These are phyloP conservation scores for Aspergillus sp. DNA, from an alignment of 2,329 filamentous ascomycete species.

Conservation along the genomic window DNA sequence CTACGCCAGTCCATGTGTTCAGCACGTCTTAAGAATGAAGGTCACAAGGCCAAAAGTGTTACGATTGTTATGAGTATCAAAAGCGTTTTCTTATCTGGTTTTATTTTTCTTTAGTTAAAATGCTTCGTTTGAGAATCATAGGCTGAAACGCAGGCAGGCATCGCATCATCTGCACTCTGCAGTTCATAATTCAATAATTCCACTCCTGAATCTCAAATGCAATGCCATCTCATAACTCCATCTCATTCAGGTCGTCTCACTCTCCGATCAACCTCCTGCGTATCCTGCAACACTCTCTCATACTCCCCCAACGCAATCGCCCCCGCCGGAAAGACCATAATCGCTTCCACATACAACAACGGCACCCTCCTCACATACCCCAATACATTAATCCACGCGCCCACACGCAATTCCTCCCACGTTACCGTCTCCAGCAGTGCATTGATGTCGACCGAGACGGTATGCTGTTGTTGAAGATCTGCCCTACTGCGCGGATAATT, in stretches of 20 bases:
- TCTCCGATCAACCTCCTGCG: conserved; percentile 28
- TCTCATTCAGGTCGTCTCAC: conserved; percentile 9
- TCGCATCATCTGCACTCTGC: too few species aligned
- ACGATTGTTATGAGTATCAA: too few species aligned
- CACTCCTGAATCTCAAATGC: background rate
- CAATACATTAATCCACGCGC: conserved; percentile 86
- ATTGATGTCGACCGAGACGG: conserved; percentile 64
- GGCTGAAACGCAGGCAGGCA: too few species aligned
- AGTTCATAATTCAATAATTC: too few species aligned
- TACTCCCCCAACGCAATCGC: conserved; percentile 68
- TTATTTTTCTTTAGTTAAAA: too few species aligned
- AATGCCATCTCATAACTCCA: background rate
- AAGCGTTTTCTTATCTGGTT: too few species aligned
- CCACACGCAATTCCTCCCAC: conserved; percentile 60
- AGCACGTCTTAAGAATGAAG: too few species aligned
- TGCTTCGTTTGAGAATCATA: too few species aligned
- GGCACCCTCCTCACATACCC: conserved; percentile 61
- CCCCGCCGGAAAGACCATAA: conserved; percentile 73
- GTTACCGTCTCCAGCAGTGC: conserved; percentile 65
- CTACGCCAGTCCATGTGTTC: too few species aligned
- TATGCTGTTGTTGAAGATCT: conserved; percentile 29
- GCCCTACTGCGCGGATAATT: conserved; percentile 45
- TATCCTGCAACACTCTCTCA: conserved; percentile 52
- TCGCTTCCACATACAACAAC: conserved; percentile 59
- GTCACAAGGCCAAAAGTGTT: too few species aligned